phyloP scores from a whole-genome alignment of 2,329 filamentous ascomycete species.

The Metarhizium guizhouense region DNA sequence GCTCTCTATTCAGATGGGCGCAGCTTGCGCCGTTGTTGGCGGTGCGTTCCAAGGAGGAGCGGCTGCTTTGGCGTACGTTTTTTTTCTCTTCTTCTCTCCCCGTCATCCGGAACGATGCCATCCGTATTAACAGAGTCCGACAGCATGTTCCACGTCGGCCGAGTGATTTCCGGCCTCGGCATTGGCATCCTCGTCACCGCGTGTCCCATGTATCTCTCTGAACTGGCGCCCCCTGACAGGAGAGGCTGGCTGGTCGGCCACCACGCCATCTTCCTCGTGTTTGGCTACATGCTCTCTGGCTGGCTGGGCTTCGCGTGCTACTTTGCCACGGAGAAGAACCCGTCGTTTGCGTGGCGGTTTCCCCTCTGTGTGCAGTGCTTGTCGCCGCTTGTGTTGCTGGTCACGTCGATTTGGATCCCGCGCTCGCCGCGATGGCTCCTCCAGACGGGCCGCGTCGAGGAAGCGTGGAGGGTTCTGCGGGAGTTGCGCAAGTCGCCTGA shows the following conservation, averaged over 20 bases:
- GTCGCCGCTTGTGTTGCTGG: no score
- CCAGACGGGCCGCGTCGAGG: no score
- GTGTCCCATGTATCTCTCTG: slow-evolving; percentile 25
- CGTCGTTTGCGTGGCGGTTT: no score
- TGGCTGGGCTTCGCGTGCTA: slow-evolving; percentile 28
- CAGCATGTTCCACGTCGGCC: slow-evolving; percentile 29
- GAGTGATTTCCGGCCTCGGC: slow-evolving; percentile 33
- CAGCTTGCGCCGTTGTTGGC: slow-evolving; percentile 32
- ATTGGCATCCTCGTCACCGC: slow-evolving; percentile 28
- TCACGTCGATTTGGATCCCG: no score
- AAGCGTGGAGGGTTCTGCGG: no score
- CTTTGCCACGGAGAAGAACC: slow-evolving; percentile 9
- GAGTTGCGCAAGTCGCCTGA: no score
- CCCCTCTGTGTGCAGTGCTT: no score
- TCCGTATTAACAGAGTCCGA: not conserved
- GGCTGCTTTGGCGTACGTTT: slow-evolving; percentile 25
- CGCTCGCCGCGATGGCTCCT: no score
- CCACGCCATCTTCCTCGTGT: slow-evolving; percentile 35
- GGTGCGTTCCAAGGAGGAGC: slow-evolving; percentile 37
- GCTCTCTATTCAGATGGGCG: slow-evolving; percentile 36
- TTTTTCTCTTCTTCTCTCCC: not conserved
- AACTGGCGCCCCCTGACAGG: slow-evolving; percentile 27
- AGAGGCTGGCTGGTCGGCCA: slow-evolving; percentile 42
- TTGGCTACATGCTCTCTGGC: slow-evolving; percentile 34
- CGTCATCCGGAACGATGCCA: not conserved